Evolutionary conservation across 2,329 filamentous ascomycete species (phyloP).

Genomic region (Endoconidiophora laricicola): DNA sequence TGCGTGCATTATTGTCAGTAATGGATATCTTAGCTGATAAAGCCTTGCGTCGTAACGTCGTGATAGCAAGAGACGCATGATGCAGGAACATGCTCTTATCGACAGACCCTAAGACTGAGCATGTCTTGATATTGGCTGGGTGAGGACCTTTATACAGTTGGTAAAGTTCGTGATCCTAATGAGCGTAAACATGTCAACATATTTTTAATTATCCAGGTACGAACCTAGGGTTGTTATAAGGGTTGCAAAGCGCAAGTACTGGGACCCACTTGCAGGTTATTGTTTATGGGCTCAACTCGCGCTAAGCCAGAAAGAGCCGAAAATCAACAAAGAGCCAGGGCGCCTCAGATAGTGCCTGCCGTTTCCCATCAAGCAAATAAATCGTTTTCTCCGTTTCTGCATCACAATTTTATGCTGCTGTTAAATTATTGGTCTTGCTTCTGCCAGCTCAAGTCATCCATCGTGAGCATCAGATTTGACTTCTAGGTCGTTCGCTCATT

Average conservation of each 20-base stretch:
- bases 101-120: too few relatives aligned
- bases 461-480: too few relatives aligned
- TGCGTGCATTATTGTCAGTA: too few relatives aligned
- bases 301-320: conserved; percentile 1
- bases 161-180: too few relatives aligned
- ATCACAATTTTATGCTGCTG: background rate
- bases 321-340: conserved; percentile 10
- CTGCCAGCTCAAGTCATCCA: background rate
- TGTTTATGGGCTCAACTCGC: conserved; percentile 1
- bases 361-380: background rate
- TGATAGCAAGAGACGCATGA: too few relatives aligned
- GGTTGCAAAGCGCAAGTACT: background rate
- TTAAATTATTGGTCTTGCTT: background rate
- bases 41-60: too few relatives aligned
- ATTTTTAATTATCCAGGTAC: background rate
- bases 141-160: too few relatives aligned
- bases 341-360: background rate
- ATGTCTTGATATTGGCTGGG: too few relatives aligned
- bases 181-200: background rate
- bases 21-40: too few relatives aligned
- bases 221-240: background rate
- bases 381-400: background rate
- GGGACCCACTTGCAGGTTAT: background rate
- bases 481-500: background rate
- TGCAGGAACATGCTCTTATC: too few relatives aligned